Evolutionary conservation across 371 early-diverging fungal species (phyloP), one percentile per base, ranked within the genome.

Genomic region (Mortierella sp.): DNA sequence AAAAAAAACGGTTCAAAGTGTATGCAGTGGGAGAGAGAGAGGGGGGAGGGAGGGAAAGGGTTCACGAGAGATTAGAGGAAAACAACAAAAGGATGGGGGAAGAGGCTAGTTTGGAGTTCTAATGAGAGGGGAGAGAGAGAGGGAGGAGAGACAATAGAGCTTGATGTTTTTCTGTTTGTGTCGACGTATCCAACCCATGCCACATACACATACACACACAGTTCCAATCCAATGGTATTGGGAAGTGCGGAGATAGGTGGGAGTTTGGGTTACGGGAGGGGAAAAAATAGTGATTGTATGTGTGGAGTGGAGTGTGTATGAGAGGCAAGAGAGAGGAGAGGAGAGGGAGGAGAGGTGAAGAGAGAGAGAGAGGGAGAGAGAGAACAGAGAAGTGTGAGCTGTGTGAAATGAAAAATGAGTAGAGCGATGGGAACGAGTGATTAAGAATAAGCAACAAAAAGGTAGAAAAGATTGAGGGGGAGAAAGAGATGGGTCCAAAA

Each of bases 11-110:
- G n/a, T n/a, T n/a, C n/a, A n/a, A n/a, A n/a, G n/a, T n/a, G n/a
- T n/a, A n/a, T n/a, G n/a, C n/a, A n/a, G n/a, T n/a, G n/a, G n/a
- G n/a, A n/a, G n/a, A n/a, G n/a, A n/a, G n/a, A n/a, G n/a, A n/a
- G n/a, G n/a, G n/a, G n/a, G n/a, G n/a, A n/a, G n/a, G n/a, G n/a
- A n/a, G n/a, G n/a, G n/a, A n/a, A n/a, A n/a, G n/a, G n/a, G n/a
- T n/a, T n/a, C n/a, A n/a, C n/a, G n/a, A n/a, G n/a, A 47, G 66
- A 66, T 71, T 63, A 59, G 9, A 58, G 26, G 45, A 18, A 61
- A 47, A 61, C 5, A 18, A 20, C 16, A 28, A 39, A 24, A 37
- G 16, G 32, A 35, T 35, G 57, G 24, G 18, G 16, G 51, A 49
- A 26, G 43, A 24, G 52, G 52, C 52, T 1, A 51, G 52, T 51